Evolutionary conservation across 306 rosid species (phyloP), one percentile per base, ranked within the genome.

Genomic region (Quercus robur): DNA sequence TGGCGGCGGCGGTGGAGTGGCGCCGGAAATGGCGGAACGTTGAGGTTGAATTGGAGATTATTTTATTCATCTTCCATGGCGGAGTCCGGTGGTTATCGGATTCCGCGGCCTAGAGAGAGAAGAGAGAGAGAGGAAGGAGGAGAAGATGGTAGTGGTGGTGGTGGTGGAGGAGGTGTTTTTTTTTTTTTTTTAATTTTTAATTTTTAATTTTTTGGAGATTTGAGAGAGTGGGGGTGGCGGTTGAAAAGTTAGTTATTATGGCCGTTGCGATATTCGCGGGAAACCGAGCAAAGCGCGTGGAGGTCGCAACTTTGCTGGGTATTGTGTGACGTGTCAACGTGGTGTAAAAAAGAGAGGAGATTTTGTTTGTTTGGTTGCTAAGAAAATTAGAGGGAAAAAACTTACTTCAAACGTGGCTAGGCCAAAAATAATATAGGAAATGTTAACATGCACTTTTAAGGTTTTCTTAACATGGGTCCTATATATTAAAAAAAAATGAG

Each of bases 41-140:
- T 14, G 89, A 79, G 23, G 93, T 88, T 79, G 94, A 94, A 78
- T 85, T 86, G 73, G 91, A 78, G 77, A 89, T 19, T 88, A 87
- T 86, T 83, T 89, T 91, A 91, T 89, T 84, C 98, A 94, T 94
- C 91, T 92, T 92, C 98, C 97, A 92, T 94, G 82, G 93, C 93
- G 94, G 93, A 91, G 81, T 91, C 98, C 97, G 89, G 82, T 5
- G 81, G 75, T 54, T 64, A 62, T 78, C 93, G 96, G 94, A 88
- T 88, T 88, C 97, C 97, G 93, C 92, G 25, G 68, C 81, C 56
- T 59, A 49, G 73, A 71, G 31, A 35, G 35, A 61, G 6, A n/a
- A 63, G 61, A 56, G 70, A 33, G 49, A 15, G 63, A 23, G 18
- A 54, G 38, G 70, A 13, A 56, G 63, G 25, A 3, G 28, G 54